Percentiles rank a stretch among this genome's conserved stretches.
Evolutionary conservation across 345 rosid genomes (phyloP).

Genomic region (Brassica nigra): DNA sequence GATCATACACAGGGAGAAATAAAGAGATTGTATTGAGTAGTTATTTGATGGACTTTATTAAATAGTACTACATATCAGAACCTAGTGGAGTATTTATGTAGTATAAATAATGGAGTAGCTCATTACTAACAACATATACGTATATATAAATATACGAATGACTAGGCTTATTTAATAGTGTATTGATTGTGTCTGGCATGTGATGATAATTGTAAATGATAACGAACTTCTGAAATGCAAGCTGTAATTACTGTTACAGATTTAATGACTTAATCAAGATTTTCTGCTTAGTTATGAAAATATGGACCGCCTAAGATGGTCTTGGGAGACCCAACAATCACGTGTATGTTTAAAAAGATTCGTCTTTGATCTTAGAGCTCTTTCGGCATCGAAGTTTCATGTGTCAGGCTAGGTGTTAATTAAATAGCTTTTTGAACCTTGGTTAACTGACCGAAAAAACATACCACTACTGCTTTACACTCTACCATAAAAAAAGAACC

Average conservation of each 20-base stretch:
- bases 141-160: not conserved
- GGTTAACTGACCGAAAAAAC: not conserved
- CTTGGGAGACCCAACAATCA: constrained; percentile 39
- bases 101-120: not conserved
- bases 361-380: constrained; percentile 39
- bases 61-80: constrained; percentile 30
- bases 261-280: constrained; percentile 20
- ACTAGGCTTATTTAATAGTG: constrained; percentile 14
- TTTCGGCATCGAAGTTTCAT: constrained; percentile 43
- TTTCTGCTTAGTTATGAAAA: constrained; percentile 4
- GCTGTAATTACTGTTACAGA: constrained; percentile 31
- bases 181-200: constrained; percentile 38
- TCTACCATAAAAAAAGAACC: not conserved
- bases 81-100: constrained; percentile 28
- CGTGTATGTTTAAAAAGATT: constrained; percentile 37
- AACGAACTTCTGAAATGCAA: constrained; percentile 28
- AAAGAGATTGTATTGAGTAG: constrained; percentile 22
- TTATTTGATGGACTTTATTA: constrained; percentile 28
- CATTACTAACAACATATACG: not conserved
- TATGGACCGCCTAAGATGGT: constrained; percentile 40
- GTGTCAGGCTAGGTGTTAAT: constrained; percentile 32
- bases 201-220: constrained; percentile 29
- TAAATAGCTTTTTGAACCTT: not conserved
- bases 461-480: not conserved
- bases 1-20: constrained; percentile 4